Evolutionary conservation across 768 basidiomycete genomes (phyloP).

Genomic region (Russula earlei): DNA sequence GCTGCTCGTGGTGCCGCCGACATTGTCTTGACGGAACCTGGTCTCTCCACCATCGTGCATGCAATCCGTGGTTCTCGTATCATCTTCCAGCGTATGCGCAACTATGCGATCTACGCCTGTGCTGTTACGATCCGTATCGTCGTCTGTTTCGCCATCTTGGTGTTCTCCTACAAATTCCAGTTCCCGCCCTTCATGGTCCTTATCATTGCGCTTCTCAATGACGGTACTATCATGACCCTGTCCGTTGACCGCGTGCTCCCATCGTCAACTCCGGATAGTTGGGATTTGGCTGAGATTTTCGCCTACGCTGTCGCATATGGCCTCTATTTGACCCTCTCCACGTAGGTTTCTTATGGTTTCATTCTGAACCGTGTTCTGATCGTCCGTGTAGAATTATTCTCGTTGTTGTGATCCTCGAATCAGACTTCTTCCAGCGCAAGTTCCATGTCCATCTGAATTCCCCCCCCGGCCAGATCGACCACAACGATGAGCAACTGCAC

Average conservation of each 20-base stretch:
- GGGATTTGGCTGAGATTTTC: conserved; percentile 96
- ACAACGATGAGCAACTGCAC: conserved; percentile 72
- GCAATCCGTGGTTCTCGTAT: conserved; percentile 97
- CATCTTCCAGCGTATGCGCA: conserved; percentile 99
- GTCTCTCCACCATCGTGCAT: conserved; percentile 98
- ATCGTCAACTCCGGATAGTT: conserved; percentile 84
- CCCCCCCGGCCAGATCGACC: conserved; percentile 24
- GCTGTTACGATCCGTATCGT: conserved; percentile 98
- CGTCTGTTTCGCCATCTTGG: conserved; percentile 91
- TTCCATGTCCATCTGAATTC: conserved; percentile 59
- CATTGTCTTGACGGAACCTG: conserved; percentile 95
- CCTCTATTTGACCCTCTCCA: conserved; percentile 84
- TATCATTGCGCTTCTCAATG: conserved; percentile 93
- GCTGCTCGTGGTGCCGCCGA: conserved; percentile 98
- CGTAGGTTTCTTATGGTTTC: conserved; percentile 42
- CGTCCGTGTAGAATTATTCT: conserved; percentile 50
- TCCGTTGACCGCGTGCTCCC: conserved; percentile 94
- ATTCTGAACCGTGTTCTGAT: neutral
- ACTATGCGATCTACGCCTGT: conserved; percentile 96
- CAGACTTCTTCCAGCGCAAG: conserved; percentile 80
- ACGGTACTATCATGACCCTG: conserved; percentile 98
- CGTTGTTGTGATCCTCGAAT: conserved; percentile 77
- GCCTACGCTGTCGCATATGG: conserved; percentile 93
- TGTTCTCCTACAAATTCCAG: conserved; percentile 93
- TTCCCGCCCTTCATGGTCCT: conserved; percentile 99